These are phyloP conservation scores for Luffa acutangula DNA, from an alignment of 306 rosid genomes.

Conservation along the genomic window DNA sequence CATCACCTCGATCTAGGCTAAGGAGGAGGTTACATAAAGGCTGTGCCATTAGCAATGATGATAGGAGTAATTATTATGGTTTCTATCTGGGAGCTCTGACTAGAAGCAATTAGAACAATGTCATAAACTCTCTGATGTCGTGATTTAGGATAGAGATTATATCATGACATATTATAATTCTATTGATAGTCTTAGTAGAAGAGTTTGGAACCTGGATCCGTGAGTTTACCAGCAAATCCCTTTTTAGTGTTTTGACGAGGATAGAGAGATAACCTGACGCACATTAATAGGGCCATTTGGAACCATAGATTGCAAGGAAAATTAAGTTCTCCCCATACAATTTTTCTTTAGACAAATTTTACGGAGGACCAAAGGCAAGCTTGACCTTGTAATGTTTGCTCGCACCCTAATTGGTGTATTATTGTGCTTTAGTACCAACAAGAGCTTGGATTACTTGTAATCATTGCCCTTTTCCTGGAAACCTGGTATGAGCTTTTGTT, in stretches of 20 bases:
- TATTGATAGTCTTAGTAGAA: background rate
- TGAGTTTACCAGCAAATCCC: background rate
- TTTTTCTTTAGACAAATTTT: background rate
- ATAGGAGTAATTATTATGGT: background rate
- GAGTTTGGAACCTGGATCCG: background rate
- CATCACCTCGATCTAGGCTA: background rate
- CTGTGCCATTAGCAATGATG: background rate
- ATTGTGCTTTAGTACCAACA: background rate
- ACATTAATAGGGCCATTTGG: background rate
- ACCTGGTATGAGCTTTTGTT: background rate
- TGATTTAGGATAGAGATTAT: background rate
- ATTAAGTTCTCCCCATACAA: background rate
- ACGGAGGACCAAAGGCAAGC: background rate
- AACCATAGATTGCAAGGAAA: background rate
- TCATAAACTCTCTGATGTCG: background rate
- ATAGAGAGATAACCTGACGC: background rate
- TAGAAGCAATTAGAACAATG: background rate
- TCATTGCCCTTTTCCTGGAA: background rate
- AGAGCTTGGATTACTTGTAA: background rate
- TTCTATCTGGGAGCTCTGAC: background rate
- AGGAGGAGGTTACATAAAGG: background rate
- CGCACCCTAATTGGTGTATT: background rate
- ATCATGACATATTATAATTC: background rate
- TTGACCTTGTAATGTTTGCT: background rate
- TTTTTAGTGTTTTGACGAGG: background rate